Evolutionary conservation across 2,329 filamentous ascomycete species (phyloP), one percentile per base, ranked within the genome.

Genomic region (Claviceps pazoutovae): DNA sequence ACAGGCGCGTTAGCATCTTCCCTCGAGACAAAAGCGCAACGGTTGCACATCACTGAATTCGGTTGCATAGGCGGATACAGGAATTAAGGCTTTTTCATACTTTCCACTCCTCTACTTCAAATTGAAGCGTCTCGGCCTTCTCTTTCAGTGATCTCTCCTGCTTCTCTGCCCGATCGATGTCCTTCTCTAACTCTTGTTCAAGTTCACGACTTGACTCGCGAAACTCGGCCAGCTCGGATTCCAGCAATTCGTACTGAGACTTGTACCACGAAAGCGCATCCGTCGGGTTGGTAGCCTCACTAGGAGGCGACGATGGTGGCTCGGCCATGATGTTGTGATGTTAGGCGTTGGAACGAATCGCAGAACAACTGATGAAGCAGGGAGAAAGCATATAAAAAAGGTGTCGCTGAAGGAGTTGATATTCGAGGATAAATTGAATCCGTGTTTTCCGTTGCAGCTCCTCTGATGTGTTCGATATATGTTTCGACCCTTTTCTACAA

Each of bases 61-160:
- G 26, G 26, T 30, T 34, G 30, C 9, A 11, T 1, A 11, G 30
- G 9, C 30, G 30, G 9, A 34, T 34, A 11, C 30, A 34, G 30
- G 9, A 34, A 34, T 34, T 4, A 3, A 4, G 30, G 30, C 11
- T 34, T 36, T 14, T 36, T 60, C 79, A 68, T 73, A 91, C 89
- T 83, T 97, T 97, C 93, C 93, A 98, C 70, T 98, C 93, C 53
- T 97, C 89, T 0, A 93, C 90, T 67, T 97, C 90, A 63, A 88
- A 98, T 48, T 78, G 81, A 56, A 95, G 68, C 39, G 76, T 78
- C 67, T 97, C 91, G 1, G 88, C 85, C 72, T 91, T 95, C 67
- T 95, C 85, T 66, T 90, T 84, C 60, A 96, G 70, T 57, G 82
- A 75, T 56, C 89, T 80, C 71, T 97, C 91, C 61, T 89, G 81